Conservation (phyloP, 176 grass and related monocot species). For the Hsuehochloa calcarea region DNA sequence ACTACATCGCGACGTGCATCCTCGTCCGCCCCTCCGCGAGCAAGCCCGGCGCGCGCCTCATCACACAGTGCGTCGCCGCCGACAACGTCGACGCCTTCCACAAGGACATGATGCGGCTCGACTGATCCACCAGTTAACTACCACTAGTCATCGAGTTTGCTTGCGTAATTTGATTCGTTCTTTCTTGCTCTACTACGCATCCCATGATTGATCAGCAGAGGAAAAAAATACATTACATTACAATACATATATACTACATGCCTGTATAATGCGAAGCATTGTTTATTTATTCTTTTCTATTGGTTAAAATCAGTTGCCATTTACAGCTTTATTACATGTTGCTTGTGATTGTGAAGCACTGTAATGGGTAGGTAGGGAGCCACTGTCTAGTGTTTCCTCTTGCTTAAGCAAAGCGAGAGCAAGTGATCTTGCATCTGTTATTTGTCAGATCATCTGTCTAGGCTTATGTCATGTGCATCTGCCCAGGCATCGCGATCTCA, state of each 20-base stretch:
- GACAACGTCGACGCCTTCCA: slow-evolving; percentile 59
- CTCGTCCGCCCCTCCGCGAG: slow-evolving; percentile 64
- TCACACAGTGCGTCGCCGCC: slow-evolving; percentile 82
- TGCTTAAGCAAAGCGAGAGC: slow-evolving; percentile 11
- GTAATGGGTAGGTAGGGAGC: slow-evolving; percentile 1
- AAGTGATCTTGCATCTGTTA: background rate
- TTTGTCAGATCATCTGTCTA: background rate
- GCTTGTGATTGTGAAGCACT: background rate
- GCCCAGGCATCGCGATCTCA: slow-evolving; percentile 15
- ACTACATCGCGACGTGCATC: slow-evolving; percentile 95
- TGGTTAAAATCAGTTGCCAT: background rate
- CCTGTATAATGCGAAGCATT: slow-evolving; percentile 5
- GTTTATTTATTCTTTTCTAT: slow-evolving; percentile 25
- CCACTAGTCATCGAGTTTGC: background rate
- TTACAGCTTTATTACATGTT: background rate
- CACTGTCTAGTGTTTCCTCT: slow-evolving; percentile 6
- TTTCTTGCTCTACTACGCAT: background rate
- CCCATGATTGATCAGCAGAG: background rate
- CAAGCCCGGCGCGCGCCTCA: slow-evolving; percentile 78
- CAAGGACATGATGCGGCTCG: slow-evolving; percentile 65
- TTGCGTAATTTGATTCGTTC: slow-evolving; percentile 22
- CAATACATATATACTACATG: background rate
- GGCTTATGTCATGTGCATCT: background rate
- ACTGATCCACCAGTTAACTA: slow-evolving; percentile 26
- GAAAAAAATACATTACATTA: background rate